Evolutionary conservation across 169 alveolate species (phyloP).

Genomic region (Plasmodium gonderi): DNA sequence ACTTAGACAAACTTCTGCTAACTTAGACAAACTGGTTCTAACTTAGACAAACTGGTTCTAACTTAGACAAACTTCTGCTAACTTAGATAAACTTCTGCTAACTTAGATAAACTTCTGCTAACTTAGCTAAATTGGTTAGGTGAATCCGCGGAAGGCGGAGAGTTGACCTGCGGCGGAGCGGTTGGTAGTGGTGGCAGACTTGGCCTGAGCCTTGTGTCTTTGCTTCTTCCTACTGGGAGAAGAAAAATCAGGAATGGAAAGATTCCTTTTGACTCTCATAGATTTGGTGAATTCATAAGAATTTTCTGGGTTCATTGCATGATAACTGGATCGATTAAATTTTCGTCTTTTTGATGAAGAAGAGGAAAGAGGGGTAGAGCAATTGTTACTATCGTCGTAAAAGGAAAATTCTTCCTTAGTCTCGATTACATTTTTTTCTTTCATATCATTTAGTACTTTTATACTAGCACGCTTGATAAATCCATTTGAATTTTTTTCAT

Average conservation of each 20-base stretch:
- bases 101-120: background rate
- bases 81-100: too few species aligned
- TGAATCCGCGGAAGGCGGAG: background rate
- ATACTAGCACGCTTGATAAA: slow-evolving; percentile 73
- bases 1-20: too few species aligned
- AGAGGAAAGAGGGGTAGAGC: slow-evolving; percentile 11
- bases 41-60: too few species aligned
- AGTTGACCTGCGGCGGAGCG: background rate
- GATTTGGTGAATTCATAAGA: slow-evolving; percentile 12
- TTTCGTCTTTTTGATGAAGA: slow-evolving; percentile 25
- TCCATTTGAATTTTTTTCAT: slow-evolving; percentile 42
- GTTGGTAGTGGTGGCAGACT: slow-evolving; percentile 51
- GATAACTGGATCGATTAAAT: slow-evolving; percentile 55
- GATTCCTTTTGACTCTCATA: slow-evolving; percentile 39
- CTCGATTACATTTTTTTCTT: slow-evolving; percentile 60
- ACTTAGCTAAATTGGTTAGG: background rate
- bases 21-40: too few species aligned
- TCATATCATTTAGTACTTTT: slow-evolving; percentile 67
- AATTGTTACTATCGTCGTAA: slow-evolving; percentile 34
- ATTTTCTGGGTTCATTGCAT: slow-evolving; percentile 11
- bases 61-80: too few species aligned
- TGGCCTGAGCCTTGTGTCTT: background rate
- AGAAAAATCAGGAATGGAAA: slow-evolving; percentile 62
- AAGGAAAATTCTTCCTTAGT: slow-evolving; percentile 56
- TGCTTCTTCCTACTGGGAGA: slow-evolving; percentile 25